Conservation (phyloP, 139 green algal genomes). For the Tetradesmus lagerheimii region DNA sequence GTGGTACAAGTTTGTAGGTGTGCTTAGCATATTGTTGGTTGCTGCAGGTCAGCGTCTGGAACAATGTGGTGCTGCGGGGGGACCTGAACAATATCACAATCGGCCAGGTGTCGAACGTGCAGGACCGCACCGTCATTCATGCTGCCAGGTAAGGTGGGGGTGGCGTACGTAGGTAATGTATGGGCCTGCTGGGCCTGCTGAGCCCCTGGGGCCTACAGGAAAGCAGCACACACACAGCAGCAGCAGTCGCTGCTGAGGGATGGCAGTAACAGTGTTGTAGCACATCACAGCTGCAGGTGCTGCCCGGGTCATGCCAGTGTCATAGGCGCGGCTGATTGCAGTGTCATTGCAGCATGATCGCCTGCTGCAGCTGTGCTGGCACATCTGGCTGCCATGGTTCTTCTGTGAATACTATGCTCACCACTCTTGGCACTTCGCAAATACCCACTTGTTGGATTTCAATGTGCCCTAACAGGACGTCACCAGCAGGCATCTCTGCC, state of each 20-base stretch:
- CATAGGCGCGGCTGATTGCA: too few species aligned
- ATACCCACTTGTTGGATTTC: too few species aligned
- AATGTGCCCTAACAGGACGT: constrained; percentile 62
- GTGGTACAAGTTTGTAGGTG: not conserved
- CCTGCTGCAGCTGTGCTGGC: too few species aligned
- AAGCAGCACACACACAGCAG: not conserved
- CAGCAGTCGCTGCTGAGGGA: not conserved
- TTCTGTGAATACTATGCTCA: too few species aligned
- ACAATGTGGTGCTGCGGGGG: constrained; percentile 86
- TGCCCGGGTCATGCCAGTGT: too few species aligned
- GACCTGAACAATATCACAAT: constrained; percentile 92
- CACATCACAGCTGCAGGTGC: too few species aligned
- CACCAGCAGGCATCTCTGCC: constrained; percentile 86
- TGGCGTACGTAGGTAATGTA: not conserved
- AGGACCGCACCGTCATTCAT: constrained; percentile 90
- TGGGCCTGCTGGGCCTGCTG: not conserved
- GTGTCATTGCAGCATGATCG: not conserved
- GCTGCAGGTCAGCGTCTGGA: constrained; percentile 87
- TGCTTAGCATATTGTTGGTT: not conserved
- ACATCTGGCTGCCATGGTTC: too few species aligned
- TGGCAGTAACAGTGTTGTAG: not conserved
- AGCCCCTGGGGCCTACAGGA: not conserved
- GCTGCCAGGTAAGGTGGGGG: constrained; percentile 75
- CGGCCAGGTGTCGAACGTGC: constrained; percentile 75
- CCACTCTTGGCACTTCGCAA: too few species aligned